Conservation (phyloP, 345 rosid genomes). For the Litchi chinensis region DNA sequence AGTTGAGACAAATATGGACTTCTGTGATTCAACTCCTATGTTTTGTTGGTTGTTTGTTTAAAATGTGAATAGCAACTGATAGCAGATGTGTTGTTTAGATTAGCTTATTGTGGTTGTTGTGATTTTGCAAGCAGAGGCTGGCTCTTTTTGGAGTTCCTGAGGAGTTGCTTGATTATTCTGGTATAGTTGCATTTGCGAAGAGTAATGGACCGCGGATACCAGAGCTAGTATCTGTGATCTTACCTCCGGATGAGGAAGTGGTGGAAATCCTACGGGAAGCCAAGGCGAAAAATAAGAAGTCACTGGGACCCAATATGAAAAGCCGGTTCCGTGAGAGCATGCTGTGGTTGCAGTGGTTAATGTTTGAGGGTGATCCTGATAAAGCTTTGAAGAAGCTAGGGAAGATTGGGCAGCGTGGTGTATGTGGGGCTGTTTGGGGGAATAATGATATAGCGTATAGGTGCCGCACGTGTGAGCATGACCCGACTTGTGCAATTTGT, state of each 20-base stretch:
- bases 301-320: conserved; percentile 36
- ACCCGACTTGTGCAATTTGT: conserved; percentile 95
- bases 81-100: not conserved
- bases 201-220: conserved; percentile 42
- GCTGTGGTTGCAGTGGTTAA: conserved; percentile 87
- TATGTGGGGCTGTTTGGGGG: conserved; percentile 98
- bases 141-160: conserved; percentile 57
- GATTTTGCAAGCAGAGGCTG: conserved; percentile 59
- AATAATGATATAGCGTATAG: conserved; percentile 82
- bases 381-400: conserved; percentile 51
- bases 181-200: conserved; percentile 54
- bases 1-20: not conserved
- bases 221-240: conserved; percentile 55
- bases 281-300: conserved; percentile 38
- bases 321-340: conserved; percentile 51
- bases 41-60: not conserved
- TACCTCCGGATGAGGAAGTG: conserved; percentile 75
- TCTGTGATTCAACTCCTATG: not conserved
- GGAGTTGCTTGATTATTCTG: conserved; percentile 46
- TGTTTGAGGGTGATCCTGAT: conserved; percentile 71
- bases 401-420: conserved; percentile 67
- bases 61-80: not conserved
- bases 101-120: not conserved
- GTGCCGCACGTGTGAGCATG: conserved; percentile 84
- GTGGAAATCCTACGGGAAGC: conserved; percentile 34